Evolutionary conservation across 352 stramenopile genomes (phyloP).

Genomic region (Phytophthora cryptogea): DNA sequence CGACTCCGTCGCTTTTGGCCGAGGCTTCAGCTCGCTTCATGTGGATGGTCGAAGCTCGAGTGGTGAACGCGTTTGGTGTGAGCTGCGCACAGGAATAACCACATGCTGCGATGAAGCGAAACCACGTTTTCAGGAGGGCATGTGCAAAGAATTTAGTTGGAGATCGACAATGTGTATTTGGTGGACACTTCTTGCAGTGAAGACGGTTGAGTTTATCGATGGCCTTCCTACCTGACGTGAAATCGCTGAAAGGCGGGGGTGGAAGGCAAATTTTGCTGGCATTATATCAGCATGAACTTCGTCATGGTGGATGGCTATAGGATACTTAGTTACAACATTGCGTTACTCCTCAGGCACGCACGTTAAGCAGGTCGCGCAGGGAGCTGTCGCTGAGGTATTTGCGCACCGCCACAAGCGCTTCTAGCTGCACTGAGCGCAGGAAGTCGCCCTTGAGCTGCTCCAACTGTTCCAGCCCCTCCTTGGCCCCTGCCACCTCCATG

Average conservation of each 20-base stretch:
- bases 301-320: background rate
- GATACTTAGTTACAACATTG: background rate
- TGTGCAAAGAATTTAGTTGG: too few species aligned
- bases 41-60: background rate
- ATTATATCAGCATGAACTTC: background rate
- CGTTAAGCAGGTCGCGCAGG: slow-evolving; percentile 67
- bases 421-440: slow-evolving; percentile 73
- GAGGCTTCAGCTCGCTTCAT: slow-evolving; percentile 22
- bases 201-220: background rate
- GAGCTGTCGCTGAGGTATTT: slow-evolving; percentile 76
- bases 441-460: slow-evolving; percentile 72
- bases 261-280: too few species aligned
- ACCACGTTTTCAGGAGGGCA: background rate
- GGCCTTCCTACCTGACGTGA: background rate
- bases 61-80: slow-evolving; percentile 1
- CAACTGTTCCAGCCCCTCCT: slow-evolving; percentile 39
- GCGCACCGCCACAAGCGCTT: slow-evolving; percentile 73
- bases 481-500: slow-evolving; percentile 36
- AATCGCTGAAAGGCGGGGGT: background rate
- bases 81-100: slow-evolving; percentile 21
- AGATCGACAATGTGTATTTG: background rate
- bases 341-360: slow-evolving; percentile 18
- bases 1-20: slow-evolving; percentile 14
- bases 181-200: background rate
- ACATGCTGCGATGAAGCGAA: slow-evolving; percentile 11